phyloP scores from a whole-genome alignment of 1,284 basidiomycete genomes.

The Trametes pubescens region DNA sequence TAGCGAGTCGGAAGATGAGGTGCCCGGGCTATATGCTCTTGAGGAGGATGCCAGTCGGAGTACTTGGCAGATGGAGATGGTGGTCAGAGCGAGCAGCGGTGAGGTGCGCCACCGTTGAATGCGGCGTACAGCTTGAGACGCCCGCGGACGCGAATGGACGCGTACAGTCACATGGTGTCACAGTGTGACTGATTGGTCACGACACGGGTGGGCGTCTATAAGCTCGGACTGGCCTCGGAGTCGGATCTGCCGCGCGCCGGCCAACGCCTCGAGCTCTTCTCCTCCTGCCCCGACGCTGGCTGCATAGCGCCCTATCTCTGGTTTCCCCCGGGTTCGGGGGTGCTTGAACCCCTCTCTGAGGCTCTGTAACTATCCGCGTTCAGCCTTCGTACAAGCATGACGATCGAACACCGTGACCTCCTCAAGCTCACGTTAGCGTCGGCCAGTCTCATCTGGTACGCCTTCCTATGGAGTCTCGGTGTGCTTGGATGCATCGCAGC shows the following conservation, averaged over 20 bases:
- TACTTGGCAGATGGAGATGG: too few species aligned
- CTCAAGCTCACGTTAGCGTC: conserved; percentile 47
- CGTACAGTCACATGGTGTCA: conserved; percentile 23
- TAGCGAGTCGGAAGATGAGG: neutral
- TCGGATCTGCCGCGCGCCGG: neutral
- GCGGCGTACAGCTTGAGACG: neutral
- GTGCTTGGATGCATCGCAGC: conserved; percentile 81
- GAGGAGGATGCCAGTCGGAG: too few species aligned
- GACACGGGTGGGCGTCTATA: neutral
- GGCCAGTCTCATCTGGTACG: conserved; percentile 75
- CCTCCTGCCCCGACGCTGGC: neutral
- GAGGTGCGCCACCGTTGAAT: too few species aligned
- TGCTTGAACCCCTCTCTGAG: neutral
- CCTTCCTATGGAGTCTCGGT: conserved; percentile 75
- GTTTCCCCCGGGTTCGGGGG: neutral
- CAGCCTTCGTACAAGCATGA: neutral
- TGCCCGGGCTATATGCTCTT: too few species aligned
- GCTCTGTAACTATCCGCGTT: neutral
- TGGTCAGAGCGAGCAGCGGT: too few species aligned
- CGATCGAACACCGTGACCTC: conserved; percentile 14
- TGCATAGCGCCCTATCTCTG: neutral
- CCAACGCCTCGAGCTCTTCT: neutral
- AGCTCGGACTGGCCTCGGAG: neutral
- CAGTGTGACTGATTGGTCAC: neutral
- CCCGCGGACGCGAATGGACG: conserved; percentile 29